Evolutionary conservation across 768 basidiomycete species (phyloP), one percentile per base, ranked within the genome.

Genomic region (Leccinum incarnatum): DNA sequence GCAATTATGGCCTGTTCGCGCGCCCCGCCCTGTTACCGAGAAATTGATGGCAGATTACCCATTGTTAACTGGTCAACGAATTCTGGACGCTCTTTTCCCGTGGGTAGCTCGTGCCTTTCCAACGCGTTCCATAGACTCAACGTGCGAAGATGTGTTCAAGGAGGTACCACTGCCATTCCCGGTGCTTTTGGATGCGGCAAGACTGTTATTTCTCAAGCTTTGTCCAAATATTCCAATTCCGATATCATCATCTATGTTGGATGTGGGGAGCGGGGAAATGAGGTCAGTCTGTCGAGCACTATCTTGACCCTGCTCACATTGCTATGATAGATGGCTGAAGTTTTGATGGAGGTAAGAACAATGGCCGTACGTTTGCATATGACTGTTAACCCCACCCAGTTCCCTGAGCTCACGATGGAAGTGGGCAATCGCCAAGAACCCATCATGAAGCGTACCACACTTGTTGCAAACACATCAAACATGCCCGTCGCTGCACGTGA

Each of bases 401-500:
- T 91, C 87, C 97, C 97, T 48, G 79, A 93, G 75, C 80, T 99
- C 30, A 93, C 90, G 2, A 91, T 98, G 88, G 94, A 97, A 53
- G 79, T 96, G 55, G 88, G 83, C 23, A 87, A 91, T 63, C 93
- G 94, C 53, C 87, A 95, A 82, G 97, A 99, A 74, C 97, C 97
- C 34, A 98, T 99, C 81, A 99, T 99, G 97, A 99, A 99, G 77
- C 95, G 97, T 59, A 99, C 97, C 0, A 93, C 95, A 14, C 86
- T 99, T 23, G 95, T 99, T 60, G 97, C 97, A 64, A 99, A 99
- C 74, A 99, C 97, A 3, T 99, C 97, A 51, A 98, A 98, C 79
- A 99, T 99, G 97, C 97, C 97, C 65, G 97, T 99, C 66, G 97
- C 97, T 47, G 97, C 97, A 47, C 93, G 97, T 64, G 97, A 99